Evolutionary conservation across 139 green algal species (phyloP), one percentile per base, ranked within the genome.

Genomic region (Pleodorina starrii): DNA sequence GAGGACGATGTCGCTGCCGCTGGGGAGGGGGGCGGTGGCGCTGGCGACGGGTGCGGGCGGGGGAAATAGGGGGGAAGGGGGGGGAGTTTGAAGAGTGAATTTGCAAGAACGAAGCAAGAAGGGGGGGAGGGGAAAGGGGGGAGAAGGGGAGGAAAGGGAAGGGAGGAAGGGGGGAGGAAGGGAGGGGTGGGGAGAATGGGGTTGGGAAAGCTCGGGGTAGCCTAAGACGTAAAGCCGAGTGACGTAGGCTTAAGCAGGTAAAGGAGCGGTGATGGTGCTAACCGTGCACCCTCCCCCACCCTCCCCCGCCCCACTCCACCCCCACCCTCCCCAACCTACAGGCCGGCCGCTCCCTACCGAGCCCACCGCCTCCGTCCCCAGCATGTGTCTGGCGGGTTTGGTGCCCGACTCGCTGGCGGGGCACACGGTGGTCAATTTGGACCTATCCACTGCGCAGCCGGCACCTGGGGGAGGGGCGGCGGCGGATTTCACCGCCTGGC

Each of bases 401-500:
- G 81, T 90, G 43, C 21, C 84, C 2, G 87, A 94, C 54, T 60
- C 69, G 42, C 78, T 78, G 38, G 25, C 84, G 38, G 84, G 78
- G 6, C 90, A 93, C 95, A 95, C 96, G 57, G 86, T 94, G 17
- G 90, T 99, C 50, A 97, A 94, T 57, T 87, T 98, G 66, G 96
- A 98, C 91, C 85, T 97, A 42, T 91, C 90, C 0, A 85, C 76
- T 2, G 92, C 94, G 42, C 72, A 91, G 43, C 74, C 90, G 35
- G 92, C 94, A 23, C 91, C 92, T 32, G 93, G 90, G 12, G 92
- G 91, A 6, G 95, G 95, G 14, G 96, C 94, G 11, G 86, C 93
- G 0, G 91, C 92, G 23, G 95, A 98, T 43, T 73, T 97, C 35
- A 97, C 94, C 0, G 96, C 94, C 1, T 99, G 98, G 98, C 96